Base-by-base conservation (phyloP, 1,284 basidiomycete species). In the Tilletia indica region DNA sequence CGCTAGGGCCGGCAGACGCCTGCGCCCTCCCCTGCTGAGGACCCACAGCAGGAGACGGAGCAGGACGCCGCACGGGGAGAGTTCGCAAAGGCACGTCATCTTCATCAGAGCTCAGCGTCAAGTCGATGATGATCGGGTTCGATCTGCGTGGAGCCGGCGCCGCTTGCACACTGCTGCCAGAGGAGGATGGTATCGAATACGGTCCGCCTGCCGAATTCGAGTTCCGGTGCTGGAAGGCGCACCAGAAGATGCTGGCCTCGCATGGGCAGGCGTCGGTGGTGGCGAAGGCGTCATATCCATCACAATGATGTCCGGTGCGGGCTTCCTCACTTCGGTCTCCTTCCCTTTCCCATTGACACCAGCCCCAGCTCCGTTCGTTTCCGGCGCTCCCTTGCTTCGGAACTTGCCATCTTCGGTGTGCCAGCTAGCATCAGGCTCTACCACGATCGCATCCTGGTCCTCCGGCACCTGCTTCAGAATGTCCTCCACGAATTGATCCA, bases 351-450 rank as follows among this genome's bases (percentile, higher is more conserved):
- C 61, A 21, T 38, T 42, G 31, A 36, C 16, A 25, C 34, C 31
- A 38, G 34, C 16, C 8, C 38, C 61, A n/a, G 8, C 21, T 1
- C 36, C 38, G 6, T 14, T 21, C 36, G 61, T 12, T 14, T 34
- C 61, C 61, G 19, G 19, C 14, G 4, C 61, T n/a, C 34, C 61
- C 19, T 34, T 38, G 36, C 61, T 38, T 16, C 19, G 73, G 79
- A 89, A 91, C 83, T 91, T 92, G 85, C 92, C 89, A 84, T 98
- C 93, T 19, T 89, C 87, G 0, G 94, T 94, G 82, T 96, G 94
- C 97, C 97, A 99, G 80, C 94, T 90, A 0, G 94, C 95, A 82
- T 96, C 91, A 0, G 94, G 89, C 85, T 99, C 95, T 11, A 99
- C 90, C 51, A 96, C 88, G 12, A 99, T 94, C 76, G 95, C 92